Evolutionary conservation across 805 yeast species (phyloP), one percentile per base, ranked within the genome.

Genomic region (Candida tammaniensis): DNA sequence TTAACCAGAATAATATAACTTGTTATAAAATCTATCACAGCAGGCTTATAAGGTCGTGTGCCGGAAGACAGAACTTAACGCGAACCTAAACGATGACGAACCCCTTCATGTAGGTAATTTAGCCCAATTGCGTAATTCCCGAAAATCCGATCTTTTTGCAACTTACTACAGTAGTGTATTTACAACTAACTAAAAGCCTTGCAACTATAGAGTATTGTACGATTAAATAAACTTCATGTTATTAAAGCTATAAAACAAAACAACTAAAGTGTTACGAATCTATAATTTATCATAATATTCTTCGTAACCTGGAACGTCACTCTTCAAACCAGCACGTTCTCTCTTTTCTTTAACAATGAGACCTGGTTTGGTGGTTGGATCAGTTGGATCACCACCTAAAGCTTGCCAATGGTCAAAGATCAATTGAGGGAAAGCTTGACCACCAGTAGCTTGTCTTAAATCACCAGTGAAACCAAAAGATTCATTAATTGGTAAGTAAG

Each of bases 401-500:
- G 86, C 72, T 53, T 87, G 76, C 98, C 98, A 91, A 74, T 91
- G 98, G 74, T 93, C 98, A 75, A 91, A 93, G 72, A 93, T 94
- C 95, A 93, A 80, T 79, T 91, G 98, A 76, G 98, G 98, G 98
- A 91, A 91, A 72, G 98, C 98, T 82, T 91, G 98, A 74, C 98
- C 98, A 86, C 96, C 97, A 65, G 98, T 91, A 67, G 98, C 96
- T 78, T 91, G 97, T 82, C 98, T 87, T 68, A 91, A 84, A 65
- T 89, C 96, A 79, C 94, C 93, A 61, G 96, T 84, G 96, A 91
- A 91, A 85, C 98, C 98, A 84, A 93, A 91, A 42, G 98, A 91
- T 81, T 93, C 98, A 78, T 91, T 93, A 59, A 91, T 97, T 70
- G 98, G 98, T 77, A 91, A 81, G 95, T 88, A 86, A 61, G 98